Evolutionary conservation across 306 rosid species (phyloP), one percentile per base, ranked within the genome.

Genomic region (Mimosa pudica): DNA sequence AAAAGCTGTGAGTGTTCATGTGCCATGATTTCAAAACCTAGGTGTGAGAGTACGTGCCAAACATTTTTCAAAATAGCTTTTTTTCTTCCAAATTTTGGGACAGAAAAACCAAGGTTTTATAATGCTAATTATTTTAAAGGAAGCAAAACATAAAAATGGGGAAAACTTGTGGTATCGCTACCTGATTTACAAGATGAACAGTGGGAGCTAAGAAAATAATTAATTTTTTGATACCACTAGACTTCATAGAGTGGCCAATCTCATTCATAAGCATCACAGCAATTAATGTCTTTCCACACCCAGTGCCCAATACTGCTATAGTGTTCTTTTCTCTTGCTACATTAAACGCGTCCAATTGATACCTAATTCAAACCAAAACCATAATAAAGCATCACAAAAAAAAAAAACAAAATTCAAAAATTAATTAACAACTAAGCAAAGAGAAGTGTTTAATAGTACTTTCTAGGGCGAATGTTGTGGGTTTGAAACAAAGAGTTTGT

Each of bases 121-220:
- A 24, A 24, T 24, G 30, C 30, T 24, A 24, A 24, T 24, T 24
- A 24, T 24, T 24, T 24, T 24, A 61, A 10, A 61, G 16, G 68
- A 32, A 62, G 38, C 66, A 4, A 61, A 6, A 9, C 42, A 24
- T 12, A 3, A 10, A 30, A 76, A 70, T 17, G n/a, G 4, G 10
- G 10, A 10, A 30, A 18, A 30, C 11, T 68, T 38, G 2, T 8
- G 55, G 55, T 35, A 33, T 36, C 8, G 47, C 79, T 81, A 82
- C 98, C 94, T 92, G 98, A 73, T 87, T 87, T 77, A 94, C 95
- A 70, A 92, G 93, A 86, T 91, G 95, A 77, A 94, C 97, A 1
- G 97, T 92, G 10, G 98, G 97, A 83, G 97, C 97, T 81, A 94
- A 85, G 88, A 94, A 92, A 51, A 94, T 33, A 62, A 91, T 57